phyloP scores from a whole-genome alignment of 306 rosid genomes.

The Rosa persica region DNA sequence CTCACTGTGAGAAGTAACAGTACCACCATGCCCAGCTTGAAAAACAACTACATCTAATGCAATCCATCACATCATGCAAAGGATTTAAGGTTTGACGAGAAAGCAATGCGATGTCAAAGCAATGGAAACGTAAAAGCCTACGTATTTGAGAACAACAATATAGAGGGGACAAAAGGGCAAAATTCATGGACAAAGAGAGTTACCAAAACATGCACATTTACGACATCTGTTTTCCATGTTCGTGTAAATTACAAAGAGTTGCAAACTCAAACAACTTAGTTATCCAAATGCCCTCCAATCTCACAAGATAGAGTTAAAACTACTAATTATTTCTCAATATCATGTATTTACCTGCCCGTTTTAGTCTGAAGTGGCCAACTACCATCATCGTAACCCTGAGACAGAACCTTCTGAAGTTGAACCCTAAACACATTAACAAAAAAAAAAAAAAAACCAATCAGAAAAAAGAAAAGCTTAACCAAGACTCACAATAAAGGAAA shows the following conservation, averaged over 20 bases:
- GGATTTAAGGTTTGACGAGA: neutral
- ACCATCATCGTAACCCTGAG: slow-evolving; percentile 77
- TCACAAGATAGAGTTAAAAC: neutral
- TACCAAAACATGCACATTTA: neutral
- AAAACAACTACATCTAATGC: neutral
- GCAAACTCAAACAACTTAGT: neutral
- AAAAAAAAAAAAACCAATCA: neutral
- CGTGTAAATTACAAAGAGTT: neutral
- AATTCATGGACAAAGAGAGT: neutral
- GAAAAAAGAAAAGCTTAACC: neutral
- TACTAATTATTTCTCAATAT: neutral
- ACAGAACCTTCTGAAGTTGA: slow-evolving; percentile 69
- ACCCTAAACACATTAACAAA: slow-evolving; percentile 34
- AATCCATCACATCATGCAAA: neutral
- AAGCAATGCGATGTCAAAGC: neutral
- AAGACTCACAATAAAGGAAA: slow-evolving; percentile 3
- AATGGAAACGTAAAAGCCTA: neutral
- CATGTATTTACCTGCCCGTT: slow-evolving; percentile 60
- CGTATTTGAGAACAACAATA: neutral
- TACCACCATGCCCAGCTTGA: neutral
- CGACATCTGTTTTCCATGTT: neutral
- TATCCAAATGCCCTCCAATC: neutral
- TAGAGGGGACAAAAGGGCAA: neutral
- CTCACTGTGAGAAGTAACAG: neutral
- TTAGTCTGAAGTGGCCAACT: slow-evolving; percentile 81